These are phyloP conservation scores for Coemansia aciculifera DNA, from an alignment of 192 early-diverging fungal genomes.

Conservation along the genomic window DNA sequence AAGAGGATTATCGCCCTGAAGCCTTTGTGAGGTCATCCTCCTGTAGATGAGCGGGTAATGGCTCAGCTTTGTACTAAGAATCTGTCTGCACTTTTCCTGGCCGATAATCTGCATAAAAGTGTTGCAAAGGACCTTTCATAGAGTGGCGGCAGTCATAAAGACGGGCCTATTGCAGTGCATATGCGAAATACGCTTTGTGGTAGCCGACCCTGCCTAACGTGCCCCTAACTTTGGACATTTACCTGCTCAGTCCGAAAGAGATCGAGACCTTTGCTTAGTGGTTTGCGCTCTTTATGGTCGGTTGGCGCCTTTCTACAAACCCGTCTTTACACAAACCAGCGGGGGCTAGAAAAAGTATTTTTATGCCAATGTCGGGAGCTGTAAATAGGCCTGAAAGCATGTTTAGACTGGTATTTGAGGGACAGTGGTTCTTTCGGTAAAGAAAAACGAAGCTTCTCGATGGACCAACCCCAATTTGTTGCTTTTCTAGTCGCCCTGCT, in stretches of 20 bases:
- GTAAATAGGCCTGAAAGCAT: not conserved
- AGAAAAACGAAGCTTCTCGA: not conserved
- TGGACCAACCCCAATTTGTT: not conserved
- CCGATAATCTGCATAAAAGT: not conserved
- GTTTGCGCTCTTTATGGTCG: not conserved
- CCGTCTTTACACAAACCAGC: not conserved
- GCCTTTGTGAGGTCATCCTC: not conserved
- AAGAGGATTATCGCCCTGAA: not conserved
- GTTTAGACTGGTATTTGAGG: not conserved
- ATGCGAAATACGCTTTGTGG: no score
- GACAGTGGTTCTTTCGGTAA: not conserved
- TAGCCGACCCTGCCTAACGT: no score
- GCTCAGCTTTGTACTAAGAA: not conserved
- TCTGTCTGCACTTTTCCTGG: not conserved
- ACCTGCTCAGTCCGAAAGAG: no score
- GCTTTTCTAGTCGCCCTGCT: not conserved
- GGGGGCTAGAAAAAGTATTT: not conserved
- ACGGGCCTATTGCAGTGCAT: no score
- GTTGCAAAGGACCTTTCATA: not conserved
- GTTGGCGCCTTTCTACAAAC: not conserved
- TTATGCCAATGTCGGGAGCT: not conserved
- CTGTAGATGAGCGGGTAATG: no score
- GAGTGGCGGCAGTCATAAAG: not conserved
- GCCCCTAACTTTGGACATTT: no score
- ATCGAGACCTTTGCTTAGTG: no score